Evolutionary conservation across 2,329 filamentous ascomycete genomes (phyloP).

Genomic region (Cordyceps farinosa): DNA sequence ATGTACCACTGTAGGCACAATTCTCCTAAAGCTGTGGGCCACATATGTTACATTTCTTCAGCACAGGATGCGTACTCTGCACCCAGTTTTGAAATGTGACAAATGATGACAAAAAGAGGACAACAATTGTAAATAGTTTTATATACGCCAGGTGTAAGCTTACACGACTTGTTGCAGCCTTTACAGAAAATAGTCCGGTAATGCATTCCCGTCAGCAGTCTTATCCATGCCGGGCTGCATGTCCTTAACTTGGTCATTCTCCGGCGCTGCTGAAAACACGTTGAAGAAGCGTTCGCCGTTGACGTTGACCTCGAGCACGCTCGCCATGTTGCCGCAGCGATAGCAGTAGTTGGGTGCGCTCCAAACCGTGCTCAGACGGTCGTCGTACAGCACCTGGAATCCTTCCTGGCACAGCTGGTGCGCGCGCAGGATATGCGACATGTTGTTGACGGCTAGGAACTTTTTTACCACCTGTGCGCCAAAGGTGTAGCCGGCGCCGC

Average conservation of each 20-base stretch:
- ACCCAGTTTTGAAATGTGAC: background rate
- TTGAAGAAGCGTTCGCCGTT: conserved; percentile 94
- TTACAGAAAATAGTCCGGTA: conserved; percentile 72
- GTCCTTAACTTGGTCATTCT: conserved; percentile 90
- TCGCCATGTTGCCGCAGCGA: conserved; percentile 93
- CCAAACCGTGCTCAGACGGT: conserved; percentile 93
- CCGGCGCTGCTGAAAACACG: conserved; percentile 93
- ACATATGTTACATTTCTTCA: background rate
- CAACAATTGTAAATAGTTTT: background rate
- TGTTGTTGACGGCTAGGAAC: conserved; percentile 93
- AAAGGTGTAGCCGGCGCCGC: conserved; percentile 95
- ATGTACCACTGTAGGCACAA: background rate
- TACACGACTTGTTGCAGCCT: background rate
- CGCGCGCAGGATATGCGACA: conserved; percentile 96
- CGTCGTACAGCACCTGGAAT: conserved; percentile 94
- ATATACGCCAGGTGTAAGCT: background rate
- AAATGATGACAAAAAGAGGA: background rate
- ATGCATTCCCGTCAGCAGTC: conserved; percentile 54
- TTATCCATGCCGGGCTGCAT: conserved; percentile 74
- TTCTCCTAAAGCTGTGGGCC: background rate
- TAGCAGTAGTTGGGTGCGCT: conserved; percentile 97
- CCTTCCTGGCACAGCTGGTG: conserved; percentile 98
- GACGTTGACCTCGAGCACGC: conserved; percentile 92
- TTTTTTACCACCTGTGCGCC: conserved; percentile 97
- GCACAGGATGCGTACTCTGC: background rate